Evolutionary conservation across 2,329 filamentous ascomycete genomes (phyloP).

Genomic region (Claviceps pazoutovae): DNA sequence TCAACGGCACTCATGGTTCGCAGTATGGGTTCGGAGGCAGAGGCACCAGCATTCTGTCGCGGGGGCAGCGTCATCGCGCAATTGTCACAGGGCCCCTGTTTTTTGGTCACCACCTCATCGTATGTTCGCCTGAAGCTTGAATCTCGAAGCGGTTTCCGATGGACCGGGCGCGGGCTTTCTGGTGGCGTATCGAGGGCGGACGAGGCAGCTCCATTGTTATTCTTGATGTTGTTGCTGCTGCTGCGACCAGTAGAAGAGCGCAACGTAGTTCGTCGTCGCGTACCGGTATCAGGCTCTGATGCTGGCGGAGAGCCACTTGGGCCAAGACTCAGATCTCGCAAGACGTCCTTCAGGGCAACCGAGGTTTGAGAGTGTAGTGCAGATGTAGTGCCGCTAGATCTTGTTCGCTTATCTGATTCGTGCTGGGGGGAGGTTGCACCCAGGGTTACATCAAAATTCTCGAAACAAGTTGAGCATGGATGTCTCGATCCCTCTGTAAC

Average conservation of each 20-base stretch:
- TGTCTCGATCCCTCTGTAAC: conserved; percentile 53
- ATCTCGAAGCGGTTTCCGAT: conserved; percentile 32
- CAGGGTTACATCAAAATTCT: conserved; percentile 17
- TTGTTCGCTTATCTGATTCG: conserved; percentile 22
- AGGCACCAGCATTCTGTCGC: conserved; percentile 15
- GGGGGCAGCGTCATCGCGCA: conserved; percentile 51
- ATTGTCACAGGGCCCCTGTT: conserved; percentile 52
- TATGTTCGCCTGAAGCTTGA: conserved; percentile 50
- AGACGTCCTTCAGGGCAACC: conserved; percentile 29
- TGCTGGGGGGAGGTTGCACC: conserved; percentile 6
- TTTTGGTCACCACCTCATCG: conserved; percentile 49
- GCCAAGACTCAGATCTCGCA: conserved; percentile 33
- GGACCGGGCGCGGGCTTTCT: conserved; percentile 36
- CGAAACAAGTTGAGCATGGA: conserved; percentile 45
- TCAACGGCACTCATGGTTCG: conserved; percentile 48
- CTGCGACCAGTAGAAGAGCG: conserved; percentile 22
- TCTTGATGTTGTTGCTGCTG: conserved; percentile 3
- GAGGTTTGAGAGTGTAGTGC: conserved; percentile 21
- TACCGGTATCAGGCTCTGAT: conserved; percentile 30
- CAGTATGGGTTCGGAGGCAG: conserved; percentile 32
- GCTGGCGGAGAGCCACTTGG: conserved; percentile 29
- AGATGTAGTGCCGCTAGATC: conserved; percentile 24
- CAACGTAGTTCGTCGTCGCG: conserved; percentile 28
- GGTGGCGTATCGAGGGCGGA: conserved; percentile 43
- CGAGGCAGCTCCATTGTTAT: conserved; percentile 16